Conservation (phyloP, 768 basidiomycete genomes). For the Russula brevipes region DNA sequence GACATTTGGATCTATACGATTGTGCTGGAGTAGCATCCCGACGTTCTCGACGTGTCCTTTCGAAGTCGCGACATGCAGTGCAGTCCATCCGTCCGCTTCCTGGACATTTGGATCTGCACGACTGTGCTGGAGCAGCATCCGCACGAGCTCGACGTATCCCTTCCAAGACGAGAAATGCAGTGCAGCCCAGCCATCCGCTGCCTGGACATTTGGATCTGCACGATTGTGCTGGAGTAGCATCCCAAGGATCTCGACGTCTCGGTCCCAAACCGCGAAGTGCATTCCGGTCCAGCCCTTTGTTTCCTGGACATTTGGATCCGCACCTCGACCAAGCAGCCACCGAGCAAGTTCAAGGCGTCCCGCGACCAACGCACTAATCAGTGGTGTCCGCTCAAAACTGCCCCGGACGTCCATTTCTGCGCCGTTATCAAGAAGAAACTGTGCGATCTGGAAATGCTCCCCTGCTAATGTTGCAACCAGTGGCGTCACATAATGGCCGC, state of each 20-base stretch:
- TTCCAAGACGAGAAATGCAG: neutral
- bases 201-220: neutral
- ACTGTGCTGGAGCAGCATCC: neutral
- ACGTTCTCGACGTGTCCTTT: neutral
- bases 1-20: neutral
- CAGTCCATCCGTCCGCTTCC: too few species aligned
- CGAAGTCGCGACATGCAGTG: neutral
- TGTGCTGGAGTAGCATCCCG: neutral
- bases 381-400: neutral
- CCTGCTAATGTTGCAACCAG: neutral
- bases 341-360: neutral
- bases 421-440: neutral
- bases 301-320: neutral
- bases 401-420: neutral
- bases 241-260: neutral
- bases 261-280: neutral
- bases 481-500: neutral
- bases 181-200: neutral
- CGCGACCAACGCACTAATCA: accelerated
- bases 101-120: neutral
- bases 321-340: neutral
- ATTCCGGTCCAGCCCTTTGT: neutral
- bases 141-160: neutral
- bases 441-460: neutral
- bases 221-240: neutral